Conservation (phyloP, 139 green algal genomes). For the Picochlorum sp. region DNA sequence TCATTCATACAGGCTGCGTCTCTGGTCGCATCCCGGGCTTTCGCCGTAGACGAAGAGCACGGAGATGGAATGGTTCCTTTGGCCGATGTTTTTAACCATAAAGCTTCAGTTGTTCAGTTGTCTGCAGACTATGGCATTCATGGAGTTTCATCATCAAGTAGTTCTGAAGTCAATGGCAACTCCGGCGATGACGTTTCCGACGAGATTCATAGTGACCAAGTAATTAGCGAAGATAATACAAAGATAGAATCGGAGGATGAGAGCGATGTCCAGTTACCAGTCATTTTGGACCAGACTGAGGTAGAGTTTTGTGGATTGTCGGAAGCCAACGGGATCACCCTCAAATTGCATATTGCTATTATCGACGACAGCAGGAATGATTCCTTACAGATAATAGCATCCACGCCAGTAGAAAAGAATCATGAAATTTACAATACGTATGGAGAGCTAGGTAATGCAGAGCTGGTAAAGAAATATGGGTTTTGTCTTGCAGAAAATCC, state of each 20-base stretch:
- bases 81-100: slow-evolving; percentile 88
- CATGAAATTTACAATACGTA: slow-evolving; percentile 55
- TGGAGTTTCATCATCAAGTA: not conserved
- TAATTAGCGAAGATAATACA: too few relatives aligned
- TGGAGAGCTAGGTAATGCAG: slow-evolving; percentile 41
- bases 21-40: slow-evolving; percentile 61
- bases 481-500: slow-evolving; percentile 45
- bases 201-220: too few relatives aligned
- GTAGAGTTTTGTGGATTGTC: not conserved
- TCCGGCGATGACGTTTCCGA: too few relatives aligned
- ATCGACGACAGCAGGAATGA: slow-evolving; percentile 11
- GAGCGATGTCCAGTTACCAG: too few relatives aligned
- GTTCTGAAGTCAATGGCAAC: too few relatives aligned
- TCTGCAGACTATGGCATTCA: slow-evolving; percentile 9
- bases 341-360: slow-evolving; percentile 64
- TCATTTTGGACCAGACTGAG: not conserved
- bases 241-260: too few relatives aligned
- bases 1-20: slow-evolving; percentile 48
- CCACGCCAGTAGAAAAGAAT: slow-evolving; percentile 23
- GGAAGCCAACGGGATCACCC: slow-evolving; percentile 18
- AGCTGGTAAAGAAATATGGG: slow-evolving; percentile 55
- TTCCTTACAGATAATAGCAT: slow-evolving; percentile 52
- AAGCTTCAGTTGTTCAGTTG: slow-evolving; percentile 43
- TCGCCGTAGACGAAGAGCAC: slow-evolving; percentile 66
- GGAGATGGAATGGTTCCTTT: slow-evolving; percentile 71